Evolutionary conservation across 202 grass and related monocot genomes (phyloP).

Genomic region (Panicum virgatum): DNA sequence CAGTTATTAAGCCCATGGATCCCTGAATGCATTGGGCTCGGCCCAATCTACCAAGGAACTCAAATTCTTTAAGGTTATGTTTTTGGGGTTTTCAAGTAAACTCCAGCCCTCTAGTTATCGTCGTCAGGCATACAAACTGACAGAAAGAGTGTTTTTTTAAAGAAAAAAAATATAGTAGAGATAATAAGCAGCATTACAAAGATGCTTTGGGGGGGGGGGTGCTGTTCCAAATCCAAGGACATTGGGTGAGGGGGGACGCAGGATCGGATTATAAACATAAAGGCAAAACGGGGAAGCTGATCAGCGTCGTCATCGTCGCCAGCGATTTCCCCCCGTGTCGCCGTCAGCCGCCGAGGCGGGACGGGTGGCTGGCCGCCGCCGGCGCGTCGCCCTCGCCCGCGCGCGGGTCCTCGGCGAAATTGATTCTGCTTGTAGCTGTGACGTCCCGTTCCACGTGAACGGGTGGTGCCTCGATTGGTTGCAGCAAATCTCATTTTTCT

Average conservation of each 20-base stretch:
- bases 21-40: neutral
- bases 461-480: too few species aligned
- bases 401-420: neutral
- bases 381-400: neutral
- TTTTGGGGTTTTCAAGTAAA: neutral
- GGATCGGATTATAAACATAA: conserved; percentile 3
- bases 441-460: too few species aligned
- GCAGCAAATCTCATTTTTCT: too few species aligned
- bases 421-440: neutral
- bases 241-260: neutral
- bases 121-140: neutral
- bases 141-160: too few species aligned
- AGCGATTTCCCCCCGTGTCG: neutral
- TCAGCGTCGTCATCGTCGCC: neutral
- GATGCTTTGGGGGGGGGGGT: too few species aligned
- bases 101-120: too few species aligned
- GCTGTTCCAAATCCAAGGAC: conserved; percentile 38
- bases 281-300: neutral
- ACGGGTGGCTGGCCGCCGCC: neutral
- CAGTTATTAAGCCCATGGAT: neutral
- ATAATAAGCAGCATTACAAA: too few species aligned
- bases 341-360: too few species aligned
- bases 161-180: too few species aligned
- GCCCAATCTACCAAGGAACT: neutral
- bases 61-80: too few species aligned